Base-by-base conservation (phyloP, 2,329 filamentous ascomycete genomes). In the Colletotrichum eleusines region DNA sequence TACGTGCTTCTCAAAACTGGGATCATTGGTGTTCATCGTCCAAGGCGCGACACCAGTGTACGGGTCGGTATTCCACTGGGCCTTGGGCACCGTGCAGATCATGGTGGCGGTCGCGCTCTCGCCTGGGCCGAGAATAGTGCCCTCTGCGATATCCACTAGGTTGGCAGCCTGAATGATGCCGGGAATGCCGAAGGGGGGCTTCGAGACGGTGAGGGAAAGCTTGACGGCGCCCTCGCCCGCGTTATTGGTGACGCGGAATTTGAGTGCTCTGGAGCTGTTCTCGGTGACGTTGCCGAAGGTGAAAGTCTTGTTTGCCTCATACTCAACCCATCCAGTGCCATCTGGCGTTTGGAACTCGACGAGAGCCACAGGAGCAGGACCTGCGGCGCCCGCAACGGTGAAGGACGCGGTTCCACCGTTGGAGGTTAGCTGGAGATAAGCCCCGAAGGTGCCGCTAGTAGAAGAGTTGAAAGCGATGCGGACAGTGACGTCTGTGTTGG, bases 11-110 rank as follows among this genome's bases (percentile, higher is more conserved):
- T 83, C 85, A 61, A 86, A 82, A 1, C 75, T 76, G 0, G 84
- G 83, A 66, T 89, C 88, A 62, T 88, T 86, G 55, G 85, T 85
- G 76, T 89, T 90, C 75, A 90, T 82, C 0, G 85, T 88, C 88
- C 88, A 90, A 2, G 79, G 75, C 0, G 87, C 85, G 0, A 77
- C 79, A 3, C 84, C 84, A 5, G 78, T 80, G 72, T 86, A 88
- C 0, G 84, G 76, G n/a, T 86, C 81, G 1, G 83, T 77, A 73
- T 90, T 89, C 81, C 87, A 87, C 72, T 89, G 87, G 0, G 82
- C 81, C 75, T 88, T 88, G 11, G 87, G 87, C 0, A 85, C 86
- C 1, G 85, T 82, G 74, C 88, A 90, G 70, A 84, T 86, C 9
- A 90, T 76, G 0, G 80, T 83, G 2, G 88, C 88, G 0, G 84